phyloP scores from a whole-genome alignment of 2,329 filamentous ascomycete species.

The Aspergillus sp. region DNA sequence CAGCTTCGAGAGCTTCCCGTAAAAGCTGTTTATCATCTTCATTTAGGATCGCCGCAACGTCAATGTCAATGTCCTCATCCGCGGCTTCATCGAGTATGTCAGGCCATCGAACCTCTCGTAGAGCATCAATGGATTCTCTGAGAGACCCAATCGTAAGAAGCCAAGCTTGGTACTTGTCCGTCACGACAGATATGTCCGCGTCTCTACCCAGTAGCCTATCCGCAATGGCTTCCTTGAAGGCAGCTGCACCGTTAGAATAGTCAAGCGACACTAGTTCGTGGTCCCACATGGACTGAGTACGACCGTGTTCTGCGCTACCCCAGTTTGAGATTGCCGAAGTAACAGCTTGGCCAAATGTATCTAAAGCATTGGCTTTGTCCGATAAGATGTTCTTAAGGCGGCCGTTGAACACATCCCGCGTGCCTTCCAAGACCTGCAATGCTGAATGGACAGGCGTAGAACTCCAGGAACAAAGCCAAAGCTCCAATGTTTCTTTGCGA shows the following conservation, averaged over 20 bases:
- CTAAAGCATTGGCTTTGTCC: slow-evolving; percentile 62
- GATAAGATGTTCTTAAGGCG: slow-evolving; percentile 66
- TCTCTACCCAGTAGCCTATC: slow-evolving; percentile 72
- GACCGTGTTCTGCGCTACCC: slow-evolving; percentile 54
- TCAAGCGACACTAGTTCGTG: slow-evolving; percentile 63
- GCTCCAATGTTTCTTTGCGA: slow-evolving; percentile 67
- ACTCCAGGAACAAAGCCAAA: slow-evolving; percentile 70
- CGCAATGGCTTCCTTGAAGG: slow-evolving; percentile 69
- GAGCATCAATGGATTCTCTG: slow-evolving; percentile 31
- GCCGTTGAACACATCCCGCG: slow-evolving; percentile 68
- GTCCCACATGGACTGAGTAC: slow-evolving; percentile 66
- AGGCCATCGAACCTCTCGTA: slow-evolving; percentile 37
- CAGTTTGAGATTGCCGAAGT: slow-evolving; percentile 61
- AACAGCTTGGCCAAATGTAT: slow-evolving; percentile 65
- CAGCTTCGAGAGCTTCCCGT: slow-evolving; percentile 57
- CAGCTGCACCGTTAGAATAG: slow-evolving; percentile 62
- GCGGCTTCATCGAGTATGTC: slow-evolving; percentile 41
- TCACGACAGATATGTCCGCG: slow-evolving; percentile 61
- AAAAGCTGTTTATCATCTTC: slow-evolving; percentile 69
- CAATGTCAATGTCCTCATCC: slow-evolving; percentile 38
- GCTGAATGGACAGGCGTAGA: slow-evolving; percentile 56
- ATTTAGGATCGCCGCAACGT: slow-evolving; percentile 55
- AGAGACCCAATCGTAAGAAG: slow-evolving; percentile 63
- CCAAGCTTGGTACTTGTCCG: slow-evolving; percentile 70
- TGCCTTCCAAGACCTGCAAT: slow-evolving; percentile 64